Evolutionary conservation across 805 yeast genomes (phyloP).

Genomic region (Nakazawaea ishiwadae): DNA sequence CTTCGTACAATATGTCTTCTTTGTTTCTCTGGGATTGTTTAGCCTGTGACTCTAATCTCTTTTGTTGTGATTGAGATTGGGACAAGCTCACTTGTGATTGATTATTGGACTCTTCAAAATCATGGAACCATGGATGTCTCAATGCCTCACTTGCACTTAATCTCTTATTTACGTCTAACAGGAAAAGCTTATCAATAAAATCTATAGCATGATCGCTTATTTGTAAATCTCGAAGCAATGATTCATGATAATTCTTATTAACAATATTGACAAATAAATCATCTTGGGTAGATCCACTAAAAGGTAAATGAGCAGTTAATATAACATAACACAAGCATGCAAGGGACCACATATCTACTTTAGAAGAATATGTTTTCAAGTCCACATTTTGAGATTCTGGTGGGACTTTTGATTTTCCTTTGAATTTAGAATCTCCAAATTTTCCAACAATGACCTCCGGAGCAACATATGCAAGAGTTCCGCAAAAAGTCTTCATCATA

Average conservation of each 20-base stretch:
- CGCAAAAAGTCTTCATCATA: slow-evolving; percentile 93
- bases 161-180: slow-evolving; percentile 70
- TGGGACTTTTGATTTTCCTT: slow-evolving; percentile 12
- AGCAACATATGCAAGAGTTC: slow-evolving; percentile 94
- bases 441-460: slow-evolving; percentile 80
- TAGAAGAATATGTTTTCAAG: slow-evolving; percentile 56
- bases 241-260: slow-evolving; percentile 74
- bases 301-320: slow-evolving; percentile 89
- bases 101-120: slow-evolving; percentile 21
- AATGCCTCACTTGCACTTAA: slow-evolving; percentile 75
- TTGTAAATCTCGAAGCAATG: slow-evolving; percentile 51
- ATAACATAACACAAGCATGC: slow-evolving; percentile 93
- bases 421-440: slow-evolving; percentile 31
- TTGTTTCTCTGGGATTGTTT: slow-evolving; percentile 14
- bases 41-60: slow-evolving; percentile 31
- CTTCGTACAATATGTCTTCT: slow-evolving; percentile 4
- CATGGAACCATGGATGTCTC: slow-evolving; percentile 73
- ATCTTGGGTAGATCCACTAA: slow-evolving; percentile 88
- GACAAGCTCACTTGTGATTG: slow-evolving; percentile 52
- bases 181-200: slow-evolving; percentile 66
- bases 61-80: slow-evolving; percentile 68
- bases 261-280: slow-evolving; percentile 73
- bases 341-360: slow-evolving; percentile 96
- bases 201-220: slow-evolving; percentile 29
- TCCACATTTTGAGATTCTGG: slow-evolving; percentile 15